Base-by-base conservation (phyloP, 345 rosid species). In the Rhodamnia argentea region DNA sequence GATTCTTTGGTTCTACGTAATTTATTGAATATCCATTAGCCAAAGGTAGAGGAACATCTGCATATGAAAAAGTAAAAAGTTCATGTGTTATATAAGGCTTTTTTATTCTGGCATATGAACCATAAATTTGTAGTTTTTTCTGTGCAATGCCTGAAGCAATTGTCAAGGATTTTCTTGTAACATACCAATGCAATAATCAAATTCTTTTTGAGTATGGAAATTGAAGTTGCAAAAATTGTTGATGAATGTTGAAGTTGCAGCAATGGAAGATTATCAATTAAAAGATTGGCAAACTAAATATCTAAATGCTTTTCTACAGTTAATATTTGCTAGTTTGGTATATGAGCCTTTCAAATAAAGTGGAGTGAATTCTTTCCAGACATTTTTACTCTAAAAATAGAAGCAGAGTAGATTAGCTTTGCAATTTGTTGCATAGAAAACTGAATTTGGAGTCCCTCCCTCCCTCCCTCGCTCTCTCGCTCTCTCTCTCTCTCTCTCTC, bases 401-500 rank as follows among this genome's bases (percentile, higher is more conserved):
- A 62, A 62, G 37, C 74, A 27, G 75, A 29, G 22, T 62, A 42
- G 75, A 29, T 62, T 29, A 62, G 12, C 75, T 29, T 16, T 32
- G 13, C 47, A 18, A 32, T 4, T 64, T 64, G 24, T 64, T 32
- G 44, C 78, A 64, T 64, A 32, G 76, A 9, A 64, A 62, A 62
- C 29, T 15, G 44, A 64, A 64, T 64, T 16, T 64, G 78, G 78
- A 32, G 4, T 55, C 57, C 18, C 57, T 64, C 44, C 29, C 76
- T 62, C 42, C 13, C 75, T 27, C 37, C 14, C 70, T 29, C 75
- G 26, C 64, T 60, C 75, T 62, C 75, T 64, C 75, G 29, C 76
- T 62, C 75, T 29, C 88, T 86, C 86, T 82, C 86, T 87, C 74
- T 59, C 64, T 60, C 75, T 62, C 75, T 64, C 75, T 62, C 76